Conservation (phyloP, 768 basidiomycete genomes). For the Pleurotus citrinopileatus region DNA sequence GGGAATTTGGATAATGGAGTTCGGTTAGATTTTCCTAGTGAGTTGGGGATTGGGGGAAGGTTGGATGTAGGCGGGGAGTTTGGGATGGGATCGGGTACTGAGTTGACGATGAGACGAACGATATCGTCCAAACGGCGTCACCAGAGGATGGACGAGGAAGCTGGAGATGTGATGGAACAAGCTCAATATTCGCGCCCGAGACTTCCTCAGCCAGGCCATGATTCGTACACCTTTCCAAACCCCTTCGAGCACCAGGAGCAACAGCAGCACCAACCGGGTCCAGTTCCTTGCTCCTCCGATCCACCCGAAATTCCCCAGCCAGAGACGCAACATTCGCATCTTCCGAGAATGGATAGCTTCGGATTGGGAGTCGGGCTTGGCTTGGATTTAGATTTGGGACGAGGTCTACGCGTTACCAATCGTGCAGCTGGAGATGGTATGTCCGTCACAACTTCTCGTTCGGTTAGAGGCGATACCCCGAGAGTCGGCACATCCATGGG, state of each 20-base stretch:
- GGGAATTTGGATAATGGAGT: background rate
- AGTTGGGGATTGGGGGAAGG: background rate
- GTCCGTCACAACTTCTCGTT: background rate
- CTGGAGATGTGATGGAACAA: no score
- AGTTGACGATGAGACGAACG: background rate
- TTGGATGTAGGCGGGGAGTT: background rate
- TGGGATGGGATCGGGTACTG: constrained; percentile 1
- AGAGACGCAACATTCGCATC: background rate
- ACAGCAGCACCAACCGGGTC: background rate
- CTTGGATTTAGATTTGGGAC: background rate
- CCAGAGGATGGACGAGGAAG: background rate
- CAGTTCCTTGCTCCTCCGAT: background rate
- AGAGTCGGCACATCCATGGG: background rate
- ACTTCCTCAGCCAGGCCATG: background rate
- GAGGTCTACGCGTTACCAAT: background rate
- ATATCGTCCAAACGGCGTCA: constrained; percentile 3
- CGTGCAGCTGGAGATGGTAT: background rate
- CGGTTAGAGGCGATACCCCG: background rate
- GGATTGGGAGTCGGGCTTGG: background rate
- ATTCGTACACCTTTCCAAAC: background rate
- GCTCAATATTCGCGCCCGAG: background rate
- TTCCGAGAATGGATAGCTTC: background rate
- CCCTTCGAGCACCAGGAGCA: background rate
- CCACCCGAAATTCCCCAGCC: background rate
- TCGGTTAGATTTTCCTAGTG: background rate